Conservation (phyloP, 2,329 filamentous ascomycete genomes). For the Fonsecaea monophora region DNA sequence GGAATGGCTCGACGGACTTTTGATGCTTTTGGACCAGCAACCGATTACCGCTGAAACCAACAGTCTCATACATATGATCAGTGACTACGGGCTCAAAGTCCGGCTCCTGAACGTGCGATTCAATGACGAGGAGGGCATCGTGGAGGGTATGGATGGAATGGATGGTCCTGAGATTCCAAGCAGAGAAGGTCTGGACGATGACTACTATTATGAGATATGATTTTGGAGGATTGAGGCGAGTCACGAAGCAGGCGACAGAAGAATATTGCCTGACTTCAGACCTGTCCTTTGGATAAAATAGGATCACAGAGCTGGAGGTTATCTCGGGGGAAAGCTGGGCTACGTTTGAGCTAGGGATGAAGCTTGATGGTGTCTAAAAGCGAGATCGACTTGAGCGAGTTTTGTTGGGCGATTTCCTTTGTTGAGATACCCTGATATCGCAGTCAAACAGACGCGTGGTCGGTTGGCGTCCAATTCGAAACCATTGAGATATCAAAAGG, state of each 20-base stretch:
- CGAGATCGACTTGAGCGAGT: neutral
- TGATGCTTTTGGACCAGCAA: conserved; percentile 93
- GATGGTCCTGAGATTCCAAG: conserved; percentile 74
- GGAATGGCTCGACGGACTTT: conserved; percentile 93
- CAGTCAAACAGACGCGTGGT: neutral
- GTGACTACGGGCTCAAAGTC: conserved; percentile 91
- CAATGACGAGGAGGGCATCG: conserved; percentile 74
- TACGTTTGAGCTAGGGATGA: neutral
- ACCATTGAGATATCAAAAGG: conserved; percentile 19
- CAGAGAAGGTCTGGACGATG: conserved; percentile 83
- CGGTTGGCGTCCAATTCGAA: conserved; percentile 16
- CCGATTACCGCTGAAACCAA: conserved; percentile 97
- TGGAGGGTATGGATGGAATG: conserved; percentile 62
- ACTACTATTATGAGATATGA: conserved; percentile 81
- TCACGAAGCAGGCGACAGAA: neutral
- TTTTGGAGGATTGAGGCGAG: neutral
- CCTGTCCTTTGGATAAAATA: conserved; percentile 24
- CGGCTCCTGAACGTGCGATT: conserved; percentile 87
- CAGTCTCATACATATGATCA: conserved; percentile 83
- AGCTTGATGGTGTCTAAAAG: neutral
- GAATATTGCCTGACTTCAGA: conserved; percentile 3
- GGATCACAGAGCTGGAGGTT: conserved; percentile 1
- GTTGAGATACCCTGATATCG: conserved; percentile 18
- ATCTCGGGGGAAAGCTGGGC: conserved; percentile 1
- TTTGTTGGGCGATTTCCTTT: neutral